Base-by-base conservation (phyloP, 1,284 basidiomycete species). In the Melampsora larici-populina region DNA sequence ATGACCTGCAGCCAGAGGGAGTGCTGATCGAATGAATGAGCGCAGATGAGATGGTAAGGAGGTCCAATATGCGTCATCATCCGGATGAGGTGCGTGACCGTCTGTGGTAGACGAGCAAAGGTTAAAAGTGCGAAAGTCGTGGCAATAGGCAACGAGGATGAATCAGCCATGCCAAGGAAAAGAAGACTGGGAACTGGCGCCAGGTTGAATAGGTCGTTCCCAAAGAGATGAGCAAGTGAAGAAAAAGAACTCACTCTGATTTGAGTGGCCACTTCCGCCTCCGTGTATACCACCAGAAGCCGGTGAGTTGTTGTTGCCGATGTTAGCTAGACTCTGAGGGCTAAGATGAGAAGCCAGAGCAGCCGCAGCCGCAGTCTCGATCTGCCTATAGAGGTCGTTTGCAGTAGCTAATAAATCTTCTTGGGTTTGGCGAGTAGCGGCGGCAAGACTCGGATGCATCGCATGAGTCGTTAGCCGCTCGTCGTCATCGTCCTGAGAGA, bases 1-100 rank as follows among this genome's bases (percentile, higher is more conserved):
- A 58, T 79, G 73, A 17, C 80, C 83, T 31, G 79, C 82, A 67
- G 84, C 83, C 79, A 86, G 84, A 0, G 88, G 88, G 2, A 88
- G 84, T 18, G 87, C 87, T 76, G 87, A 87, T 73, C 87, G 84
- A 65, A 88, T 88, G 80, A 88, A 88, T 62, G 87, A 86, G 64
- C 87, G 83, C 24, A 88, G 83, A 81, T 88, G 87, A 13, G 86
- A 84, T 0, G 87, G 87, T 2, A 88, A 82, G 17, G 86, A 87
- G 5, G 87, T 86, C 88, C 88, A 88, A 82, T 88, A 88, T 7
- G 87, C 85, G 79, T 88, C 88, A 79, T 88, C 87, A 74, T 86
- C 85, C 33, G 75, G 67, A 78, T 77, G 75, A 70, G 51, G 36
- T 62, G 75, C 60, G 60, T 62, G 66, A 46, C 66, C 58, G 67